Conservation (phyloP, 179 eudicot genomes). For the Patellifolia procumbens region DNA sequence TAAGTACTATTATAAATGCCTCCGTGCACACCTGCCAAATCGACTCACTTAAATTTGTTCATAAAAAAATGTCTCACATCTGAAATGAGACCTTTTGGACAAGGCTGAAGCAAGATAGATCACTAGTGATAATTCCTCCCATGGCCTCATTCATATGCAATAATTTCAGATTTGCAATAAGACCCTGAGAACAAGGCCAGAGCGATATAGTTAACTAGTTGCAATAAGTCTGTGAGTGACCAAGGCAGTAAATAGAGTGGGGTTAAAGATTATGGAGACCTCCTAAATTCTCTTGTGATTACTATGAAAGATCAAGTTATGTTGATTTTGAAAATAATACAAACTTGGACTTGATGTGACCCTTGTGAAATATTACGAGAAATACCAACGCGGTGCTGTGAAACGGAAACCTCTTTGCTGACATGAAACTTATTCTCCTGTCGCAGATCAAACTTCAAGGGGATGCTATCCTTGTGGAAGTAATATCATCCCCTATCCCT, state of each 20-base stretch:
- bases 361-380: not conserved
- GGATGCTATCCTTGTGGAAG: conserved; percentile 34
- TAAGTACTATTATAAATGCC: not conserved
- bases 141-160: no score
- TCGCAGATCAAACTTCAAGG: conserved; percentile 25
- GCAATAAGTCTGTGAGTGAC: not conserved
- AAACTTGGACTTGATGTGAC: not conserved
- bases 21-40: not conserved
- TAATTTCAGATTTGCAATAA: no score
- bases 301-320: no score
- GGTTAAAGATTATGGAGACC: not conserved
- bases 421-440: not conserved
- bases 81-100: not conserved
- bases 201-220: no score
- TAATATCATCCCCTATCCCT: conserved; percentile 35
- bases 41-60: not conserved
- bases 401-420: not conserved
- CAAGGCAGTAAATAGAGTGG: not conserved
- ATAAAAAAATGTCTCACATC: not conserved
- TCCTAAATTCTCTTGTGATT: not conserved
- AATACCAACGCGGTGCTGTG: not conserved
- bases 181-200: no score
- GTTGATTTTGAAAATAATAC: no score
- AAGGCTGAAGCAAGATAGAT: no score
- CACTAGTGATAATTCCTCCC: no score